Conservation (phyloP, 2,329 filamentous ascomycete species). For the Pseudogymnoascus sp. region DNA sequence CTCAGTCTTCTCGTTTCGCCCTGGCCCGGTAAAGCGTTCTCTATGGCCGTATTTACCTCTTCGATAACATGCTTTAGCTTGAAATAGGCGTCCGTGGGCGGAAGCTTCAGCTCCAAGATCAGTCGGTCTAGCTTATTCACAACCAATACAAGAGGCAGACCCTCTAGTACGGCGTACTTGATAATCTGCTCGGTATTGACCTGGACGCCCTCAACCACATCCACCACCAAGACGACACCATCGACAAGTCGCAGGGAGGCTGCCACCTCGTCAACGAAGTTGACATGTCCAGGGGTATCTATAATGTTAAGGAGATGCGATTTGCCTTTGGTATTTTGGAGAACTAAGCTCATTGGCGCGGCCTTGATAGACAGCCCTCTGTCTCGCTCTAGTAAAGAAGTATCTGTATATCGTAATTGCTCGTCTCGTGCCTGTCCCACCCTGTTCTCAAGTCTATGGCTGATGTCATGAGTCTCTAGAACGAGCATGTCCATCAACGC, state of each 20-base stretch:
- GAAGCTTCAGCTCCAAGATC: constrained; percentile 88
- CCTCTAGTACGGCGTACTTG: constrained; percentile 86
- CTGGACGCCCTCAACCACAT: constrained; percentile 98
- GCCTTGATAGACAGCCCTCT: constrained; percentile 87
- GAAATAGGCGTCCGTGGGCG: constrained; percentile 94
- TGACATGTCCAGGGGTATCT: constrained; percentile 95
- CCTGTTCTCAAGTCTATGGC: constrained; percentile 70
- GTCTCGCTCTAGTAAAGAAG: constrained; percentile 81
- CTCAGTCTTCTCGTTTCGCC: constrained; percentile 77
- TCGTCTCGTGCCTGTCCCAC: constrained; percentile 77
- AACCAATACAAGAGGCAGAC: constrained; percentile 79
- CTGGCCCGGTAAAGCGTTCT: constrained; percentile 73
- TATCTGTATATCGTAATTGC: constrained; percentile 89
- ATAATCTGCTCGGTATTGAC: constrained; percentile 96
- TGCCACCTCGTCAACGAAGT: constrained; percentile 96
- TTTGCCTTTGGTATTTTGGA: constrained; percentile 84
- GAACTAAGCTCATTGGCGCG: constrained; percentile 85
- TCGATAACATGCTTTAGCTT: constrained; percentile 98
- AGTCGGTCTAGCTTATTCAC: constrained; percentile 97
- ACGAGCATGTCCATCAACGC: constrained; percentile 98
- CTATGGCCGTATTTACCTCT: constrained; percentile 93
- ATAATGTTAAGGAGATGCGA: constrained; percentile 92
- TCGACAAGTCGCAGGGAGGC: constrained; percentile 80
- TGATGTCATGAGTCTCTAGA: constrained; percentile 85
- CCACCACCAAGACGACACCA: constrained; percentile 86